Conservation (phyloP, 208 protist genomes). For the Crithidia brevicula region DNA sequence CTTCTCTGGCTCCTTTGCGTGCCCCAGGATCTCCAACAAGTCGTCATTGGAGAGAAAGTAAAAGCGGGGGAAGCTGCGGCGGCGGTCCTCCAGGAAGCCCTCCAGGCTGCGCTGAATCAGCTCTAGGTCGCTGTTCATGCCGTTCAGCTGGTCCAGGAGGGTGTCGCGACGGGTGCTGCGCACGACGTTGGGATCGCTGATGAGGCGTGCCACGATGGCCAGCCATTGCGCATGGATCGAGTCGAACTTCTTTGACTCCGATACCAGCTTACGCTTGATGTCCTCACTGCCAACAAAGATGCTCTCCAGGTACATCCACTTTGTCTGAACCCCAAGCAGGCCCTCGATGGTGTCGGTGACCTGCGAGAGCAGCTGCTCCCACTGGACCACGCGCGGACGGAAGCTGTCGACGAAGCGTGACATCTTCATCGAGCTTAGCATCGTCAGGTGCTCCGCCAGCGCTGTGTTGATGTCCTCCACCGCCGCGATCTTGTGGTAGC, state of each 20-base stretch:
- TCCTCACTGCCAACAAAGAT: conserved; percentile 97
- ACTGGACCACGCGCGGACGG: conserved; percentile 93
- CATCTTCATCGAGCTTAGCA: conserved; percentile 96
- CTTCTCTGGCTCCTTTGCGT: conserved; percentile 96
- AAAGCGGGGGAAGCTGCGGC: conserved; percentile 97
- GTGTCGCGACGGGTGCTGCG: conserved; percentile 90
- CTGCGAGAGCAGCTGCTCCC: conserved; percentile 95
- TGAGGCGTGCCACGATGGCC: conserved; percentile 84
- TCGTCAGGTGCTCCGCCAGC: conserved; percentile 94
- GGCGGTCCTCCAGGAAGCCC: conserved; percentile 97
- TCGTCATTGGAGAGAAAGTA: conserved; percentile 99
- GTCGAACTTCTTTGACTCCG: conserved; percentile 96
- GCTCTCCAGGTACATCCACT: conserved; percentile 98
- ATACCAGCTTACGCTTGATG: conserved; percentile 97
- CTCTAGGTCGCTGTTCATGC: conserved; percentile 95
- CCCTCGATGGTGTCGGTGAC: conserved; percentile 95
- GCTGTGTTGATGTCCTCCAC: conserved; percentile 95
- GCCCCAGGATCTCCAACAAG: conserved; percentile 97
- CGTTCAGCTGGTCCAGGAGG: conserved; percentile 92
- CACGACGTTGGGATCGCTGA: conserved; percentile 90
- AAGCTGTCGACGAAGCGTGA: conserved; percentile 96
- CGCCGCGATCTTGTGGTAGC: conserved; percentile 91
- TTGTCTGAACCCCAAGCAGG: conserved; percentile 92
- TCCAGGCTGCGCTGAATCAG: conserved; percentile 97
- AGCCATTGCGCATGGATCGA: conserved; percentile 96